These are phyloP conservation scores for Umbelopsis ramanniana DNA, from an alignment of 192 early-diverging fungal species.

Conservation along the genomic window DNA sequence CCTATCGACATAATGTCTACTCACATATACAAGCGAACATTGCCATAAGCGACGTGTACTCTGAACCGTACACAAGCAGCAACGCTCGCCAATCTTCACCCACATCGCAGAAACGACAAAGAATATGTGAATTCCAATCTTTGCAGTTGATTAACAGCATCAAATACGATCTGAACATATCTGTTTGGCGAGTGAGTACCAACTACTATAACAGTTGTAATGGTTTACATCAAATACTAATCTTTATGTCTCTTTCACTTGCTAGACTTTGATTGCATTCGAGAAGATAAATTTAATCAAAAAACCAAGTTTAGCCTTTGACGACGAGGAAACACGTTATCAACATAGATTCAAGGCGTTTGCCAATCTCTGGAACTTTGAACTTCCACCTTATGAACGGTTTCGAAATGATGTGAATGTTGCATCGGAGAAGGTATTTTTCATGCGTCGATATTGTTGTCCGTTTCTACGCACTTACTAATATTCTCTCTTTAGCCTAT, in stretches of 20 bases:
- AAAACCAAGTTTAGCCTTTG: slow-evolving; percentile 39
- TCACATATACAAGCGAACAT: background rate
- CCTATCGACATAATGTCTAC: slow-evolving; percentile 39
- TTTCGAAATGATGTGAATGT: slow-evolving; percentile 29
- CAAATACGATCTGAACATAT: background rate
- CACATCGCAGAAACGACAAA: background rate
- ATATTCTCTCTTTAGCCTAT: background rate
- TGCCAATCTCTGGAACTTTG: slow-evolving; percentile 39
- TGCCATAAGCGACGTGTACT: background rate
- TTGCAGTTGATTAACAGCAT: slow-evolving; percentile 3
- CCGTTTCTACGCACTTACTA: background rate
- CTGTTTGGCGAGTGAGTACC: background rate
- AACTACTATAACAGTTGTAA: background rate
- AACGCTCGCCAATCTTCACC: slow-evolving; percentile 14
- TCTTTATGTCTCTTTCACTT: background rate
- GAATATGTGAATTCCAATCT: slow-evolving; percentile 10
- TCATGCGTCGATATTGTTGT: too few species aligned
- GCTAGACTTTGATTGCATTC: slow-evolving; percentile 39
- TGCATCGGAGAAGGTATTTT: slow-evolving; percentile 32
- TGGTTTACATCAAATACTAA: background rate
- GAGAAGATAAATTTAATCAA: slow-evolving; percentile 36
- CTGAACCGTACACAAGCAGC: background rate
- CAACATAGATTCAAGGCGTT: slow-evolving; percentile 54
- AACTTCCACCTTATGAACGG: slow-evolving; percentile 30
- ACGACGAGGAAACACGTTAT: slow-evolving; percentile 50